phyloP scores from a whole-genome alignment of 176 grass and related monocot genomes.

The Themeda triandra region DNA sequence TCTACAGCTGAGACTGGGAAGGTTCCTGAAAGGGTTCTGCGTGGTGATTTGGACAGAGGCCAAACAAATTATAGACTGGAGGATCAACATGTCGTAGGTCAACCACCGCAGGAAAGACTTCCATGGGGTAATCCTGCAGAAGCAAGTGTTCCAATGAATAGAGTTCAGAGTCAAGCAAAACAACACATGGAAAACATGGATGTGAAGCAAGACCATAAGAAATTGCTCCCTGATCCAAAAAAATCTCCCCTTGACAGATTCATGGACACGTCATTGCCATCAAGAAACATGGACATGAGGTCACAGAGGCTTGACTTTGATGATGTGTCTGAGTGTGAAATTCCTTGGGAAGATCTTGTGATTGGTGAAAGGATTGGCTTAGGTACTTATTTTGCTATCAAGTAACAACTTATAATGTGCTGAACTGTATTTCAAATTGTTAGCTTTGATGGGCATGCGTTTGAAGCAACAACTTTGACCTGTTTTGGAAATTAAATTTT shows the following conservation, averaged over 20 bases:
- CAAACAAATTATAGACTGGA: constrained; percentile 35
- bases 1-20: constrained; percentile 39
- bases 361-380: constrained; percentile 99
- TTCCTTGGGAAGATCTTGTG: constrained; percentile 93
- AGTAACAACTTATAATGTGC: constrained; percentile 25
- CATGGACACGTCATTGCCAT: constrained; percentile 44
- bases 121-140: constrained; percentile 32
- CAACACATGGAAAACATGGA: constrained; percentile 31
- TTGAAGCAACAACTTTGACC: constrained; percentile 19
- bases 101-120: constrained; percentile 42
- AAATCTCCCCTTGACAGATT: constrained; percentile 65
- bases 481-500: constrained; percentile 16
- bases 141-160: constrained; percentile 32
- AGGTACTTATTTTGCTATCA: constrained; percentile 60
- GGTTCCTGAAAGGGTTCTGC: constrained; percentile 38
- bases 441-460: constrained; percentile 1
- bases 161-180: constrained; percentile 41
- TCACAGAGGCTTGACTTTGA: constrained; percentile 78
- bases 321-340: constrained; percentile 96
- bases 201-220: constrained; percentile 50
- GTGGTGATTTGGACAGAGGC: constrained; percentile 47
- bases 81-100: constrained; percentile 18
- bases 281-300: constrained; percentile 49
- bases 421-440: constrained; percentile 13
- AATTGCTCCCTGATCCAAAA: constrained; percentile 54